phyloP scores from a whole-genome alignment of 768 basidiomycete species.

The Serendipita vermifera region DNA sequence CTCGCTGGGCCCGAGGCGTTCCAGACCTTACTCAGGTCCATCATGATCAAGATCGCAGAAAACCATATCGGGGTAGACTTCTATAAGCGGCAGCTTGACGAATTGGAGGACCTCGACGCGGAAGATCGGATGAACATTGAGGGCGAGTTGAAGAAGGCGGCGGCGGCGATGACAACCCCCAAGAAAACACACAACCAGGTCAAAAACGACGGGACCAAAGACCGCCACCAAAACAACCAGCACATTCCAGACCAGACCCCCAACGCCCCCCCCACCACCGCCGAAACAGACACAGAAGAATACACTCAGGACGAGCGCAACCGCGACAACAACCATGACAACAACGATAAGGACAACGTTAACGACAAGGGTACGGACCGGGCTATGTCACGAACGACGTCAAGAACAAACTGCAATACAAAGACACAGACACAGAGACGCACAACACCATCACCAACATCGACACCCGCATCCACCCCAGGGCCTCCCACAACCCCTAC shows the following conservation, averaged over 20 bases:
- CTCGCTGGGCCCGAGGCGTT: not conserved
- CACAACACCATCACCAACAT: slow-evolving; percentile 19
- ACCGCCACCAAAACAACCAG: too few species aligned
- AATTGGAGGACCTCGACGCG: slow-evolving; percentile 9
- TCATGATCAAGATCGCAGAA: slow-evolving; percentile 10
- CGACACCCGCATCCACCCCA: slow-evolving; percentile 20
- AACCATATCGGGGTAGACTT: not conserved
- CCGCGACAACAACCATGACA: slow-evolving; percentile 20
- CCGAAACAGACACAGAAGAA: slow-evolving; percentile 12
- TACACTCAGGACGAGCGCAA: slow-evolving; percentile 21
- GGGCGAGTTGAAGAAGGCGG: not conserved
- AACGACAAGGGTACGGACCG: slow-evolving; percentile 22
- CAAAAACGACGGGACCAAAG: slow-evolving; percentile 17
- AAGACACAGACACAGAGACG: slow-evolving; percentile 22
- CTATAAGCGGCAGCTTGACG: slow-evolving; percentile 17
- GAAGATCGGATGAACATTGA: not conserved
- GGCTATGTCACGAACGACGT: slow-evolving; percentile 19
- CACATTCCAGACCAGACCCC: slow-evolving; percentile 23
- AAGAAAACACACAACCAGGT: slow-evolving; percentile 18
- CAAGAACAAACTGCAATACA: slow-evolving; percentile 13
- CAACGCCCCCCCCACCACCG: slow-evolving; percentile 21
- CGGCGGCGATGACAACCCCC: not conserved
- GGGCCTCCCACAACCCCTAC: slow-evolving; percentile 16
- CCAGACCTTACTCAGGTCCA: slow-evolving; percentile 18
- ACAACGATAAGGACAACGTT: slow-evolving; percentile 21